Evolutionary conservation across 2,329 filamentous ascomycete genomes (phyloP), one percentile per base, ranked within the genome.

Genomic region (Lachnellula occidentalis): DNA sequence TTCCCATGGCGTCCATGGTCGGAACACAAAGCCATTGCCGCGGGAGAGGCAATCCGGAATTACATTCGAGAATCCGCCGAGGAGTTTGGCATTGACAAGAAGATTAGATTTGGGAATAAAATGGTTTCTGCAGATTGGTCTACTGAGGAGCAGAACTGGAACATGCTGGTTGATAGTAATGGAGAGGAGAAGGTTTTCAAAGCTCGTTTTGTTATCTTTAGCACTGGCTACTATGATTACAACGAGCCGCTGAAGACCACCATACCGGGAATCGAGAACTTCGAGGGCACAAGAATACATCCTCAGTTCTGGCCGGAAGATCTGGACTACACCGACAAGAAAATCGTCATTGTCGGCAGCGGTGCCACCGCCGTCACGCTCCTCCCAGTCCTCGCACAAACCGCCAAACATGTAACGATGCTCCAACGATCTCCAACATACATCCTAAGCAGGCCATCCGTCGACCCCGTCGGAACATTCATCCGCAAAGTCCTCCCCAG

Each of bases 331-430:
- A 70, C 73, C n/a, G 71, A 76, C 70, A 87, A 88, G 48, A 58
- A 57, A 22, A 57, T 63, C 5, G 24, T 61, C 39, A 56, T 63
- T 70, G 42, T 73, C 74, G 87, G 87, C n/a, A 62, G 59, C 15
- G 90, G 90, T 7, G 90, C 90, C 2, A 95, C 90, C 0, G 86
- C 89, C 6, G 73, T 92, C 48, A 94, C 90, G 0, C 76, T 95
- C 1, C 69, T 95, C 3, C 90, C 90, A 0, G 80, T 77, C 46
- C 71, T 95, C 45, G 81, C 83, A 1, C 73, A 86, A 43, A 80
- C 78, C 39, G 88, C 87, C 5, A 72, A 71, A 5, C 78, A 80
- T 14, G 83, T 91, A 27, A 92, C 88, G 1, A 90, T 92, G 81
- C 77, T 95, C 2, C 90, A 95, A 71, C 82, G 90, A 54, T 90